Percentiles rank a stretch among this genome's conserved stretches.
phyloP scores from a whole-genome alignment of 345 rosid genomes.

The Eucalyptus viminalis region DNA sequence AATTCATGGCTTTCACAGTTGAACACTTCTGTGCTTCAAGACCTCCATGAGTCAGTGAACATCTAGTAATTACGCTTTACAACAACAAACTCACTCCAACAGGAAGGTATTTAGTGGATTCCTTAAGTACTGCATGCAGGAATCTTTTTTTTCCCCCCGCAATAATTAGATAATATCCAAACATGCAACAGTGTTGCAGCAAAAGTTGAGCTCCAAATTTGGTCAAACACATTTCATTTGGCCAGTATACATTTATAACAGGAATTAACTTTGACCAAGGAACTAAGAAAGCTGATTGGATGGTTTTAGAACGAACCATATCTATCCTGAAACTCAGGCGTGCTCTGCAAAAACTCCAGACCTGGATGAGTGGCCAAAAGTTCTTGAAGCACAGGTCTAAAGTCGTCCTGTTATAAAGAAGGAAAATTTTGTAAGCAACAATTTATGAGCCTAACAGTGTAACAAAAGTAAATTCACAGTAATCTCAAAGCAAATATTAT shows the following conservation, averaged over 20 bases:
- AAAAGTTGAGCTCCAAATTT: background rate
- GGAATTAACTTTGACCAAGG: background rate
- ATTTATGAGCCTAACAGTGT: background rate
- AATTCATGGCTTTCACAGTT: background rate
- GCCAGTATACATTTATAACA: background rate
- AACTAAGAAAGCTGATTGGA: background rate
- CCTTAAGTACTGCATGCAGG: background rate
- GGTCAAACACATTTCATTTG: background rate
- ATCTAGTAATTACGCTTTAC: background rate
- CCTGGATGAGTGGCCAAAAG: slow-evolving; percentile 81
- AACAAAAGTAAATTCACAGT: background rate
- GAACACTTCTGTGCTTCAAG: background rate
- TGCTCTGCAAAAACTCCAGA: slow-evolving; percentile 59
- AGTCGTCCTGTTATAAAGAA: slow-evolving; percentile 56
- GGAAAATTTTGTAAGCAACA: background rate
- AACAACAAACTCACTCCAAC: background rate
- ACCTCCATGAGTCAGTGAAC: background rate
- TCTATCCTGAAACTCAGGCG: slow-evolving; percentile 90
- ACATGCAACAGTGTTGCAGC: background rate
- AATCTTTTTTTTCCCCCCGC: background rate
- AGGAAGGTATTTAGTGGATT: background rate
- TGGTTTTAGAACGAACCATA: slow-evolving; percentile 42
- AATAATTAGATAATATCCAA: background rate
- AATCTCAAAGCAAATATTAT: background rate
- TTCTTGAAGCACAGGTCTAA: slow-evolving; percentile 74